Evolutionary conservation across 140 eudicot genomes (phyloP).

Genomic region (Cichorium intybus): DNA sequence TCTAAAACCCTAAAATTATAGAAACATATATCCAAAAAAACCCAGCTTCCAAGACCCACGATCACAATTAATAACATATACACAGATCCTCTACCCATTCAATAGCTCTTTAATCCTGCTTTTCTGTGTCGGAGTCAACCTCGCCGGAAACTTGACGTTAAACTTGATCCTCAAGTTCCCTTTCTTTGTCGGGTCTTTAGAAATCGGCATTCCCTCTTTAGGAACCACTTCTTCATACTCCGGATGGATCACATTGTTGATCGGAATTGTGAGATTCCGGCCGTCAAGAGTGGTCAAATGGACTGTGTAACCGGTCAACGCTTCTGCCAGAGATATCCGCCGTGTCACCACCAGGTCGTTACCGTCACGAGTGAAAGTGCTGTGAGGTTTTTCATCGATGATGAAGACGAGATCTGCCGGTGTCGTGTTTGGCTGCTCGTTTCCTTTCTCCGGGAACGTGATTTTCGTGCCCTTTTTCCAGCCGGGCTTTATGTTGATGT

Average conservation of each 20-base stretch:
- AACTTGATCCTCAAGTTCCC: conserved; percentile 71
- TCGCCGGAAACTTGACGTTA: conserved; percentile 53
- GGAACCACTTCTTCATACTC: conserved; percentile 56
- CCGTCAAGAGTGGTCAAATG: conserved; percentile 65
- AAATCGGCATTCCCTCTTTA: conserved; percentile 70
- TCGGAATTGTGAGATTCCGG: conserved; percentile 47
- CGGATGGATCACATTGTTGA: conserved; percentile 52
- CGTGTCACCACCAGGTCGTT: conserved; percentile 52
- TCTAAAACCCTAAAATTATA: neutral
- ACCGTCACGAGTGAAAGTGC: conserved; percentile 59
- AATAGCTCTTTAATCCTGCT: conserved; percentile 28
- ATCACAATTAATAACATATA: neutral
- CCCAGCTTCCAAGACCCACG: neutral
- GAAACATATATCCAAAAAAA: neutral
- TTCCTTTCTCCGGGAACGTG: conserved; percentile 76
- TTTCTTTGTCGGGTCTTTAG: conserved; percentile 52
- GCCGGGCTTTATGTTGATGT: conserved; percentile 68
- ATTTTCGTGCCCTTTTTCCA: conserved; percentile 86
- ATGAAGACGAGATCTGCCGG: conserved; percentile 60
- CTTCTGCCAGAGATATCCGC: conserved; percentile 53
- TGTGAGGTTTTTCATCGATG: conserved; percentile 75
- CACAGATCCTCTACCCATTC: conserved; percentile 13
- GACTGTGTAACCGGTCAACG: conserved; percentile 59
- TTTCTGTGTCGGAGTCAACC: conserved; percentile 49
- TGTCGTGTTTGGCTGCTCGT: conserved; percentile 49